Evolutionary conservation across 768 basidiomycete species (phyloP).

Genomic region (Auricularia heimuer): DNA sequence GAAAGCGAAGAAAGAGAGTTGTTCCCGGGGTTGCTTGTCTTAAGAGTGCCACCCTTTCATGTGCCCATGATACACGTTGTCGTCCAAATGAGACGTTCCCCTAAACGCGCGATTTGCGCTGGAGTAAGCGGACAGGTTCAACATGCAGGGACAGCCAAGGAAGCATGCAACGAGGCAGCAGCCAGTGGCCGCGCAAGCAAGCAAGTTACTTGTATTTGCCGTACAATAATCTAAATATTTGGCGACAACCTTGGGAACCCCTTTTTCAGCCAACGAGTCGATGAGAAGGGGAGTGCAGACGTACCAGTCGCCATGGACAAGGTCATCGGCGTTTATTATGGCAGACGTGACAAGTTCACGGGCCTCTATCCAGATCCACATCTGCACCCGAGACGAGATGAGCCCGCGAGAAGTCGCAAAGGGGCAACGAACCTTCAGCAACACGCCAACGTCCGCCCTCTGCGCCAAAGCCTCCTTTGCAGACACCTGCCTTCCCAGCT

Average conservation of each 20-base stretch:
- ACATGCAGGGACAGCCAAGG: no score
- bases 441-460: constrained; percentile 62
- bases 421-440: constrained; percentile 63
- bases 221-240: constrained; percentile 26
- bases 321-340: constrained; percentile 70
- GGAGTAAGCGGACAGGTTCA: no score
- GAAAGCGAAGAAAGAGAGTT: no score
- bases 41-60: no score
- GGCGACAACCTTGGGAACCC: constrained; percentile 37
- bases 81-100: no score
- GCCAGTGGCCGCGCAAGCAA: not conserved
- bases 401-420: not conserved
- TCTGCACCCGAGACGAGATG: constrained; percentile 30
- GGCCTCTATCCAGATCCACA: constrained; percentile 93
- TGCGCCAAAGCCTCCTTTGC: constrained; percentile 48
- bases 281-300: constrained; percentile 19
- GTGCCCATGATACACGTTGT: no score
- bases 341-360: constrained; percentile 75
- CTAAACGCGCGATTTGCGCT: no score
- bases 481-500: constrained; percentile 88
- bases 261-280: constrained; percentile 7
- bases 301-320: constrained; percentile 81
- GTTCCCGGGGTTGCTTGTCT: no score
- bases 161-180: not conserved
- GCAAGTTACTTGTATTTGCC: not conserved